phyloP scores from a whole-genome alignment of 2,329 filamentous ascomycete genomes.

The Alternaria dauci region DNA sequence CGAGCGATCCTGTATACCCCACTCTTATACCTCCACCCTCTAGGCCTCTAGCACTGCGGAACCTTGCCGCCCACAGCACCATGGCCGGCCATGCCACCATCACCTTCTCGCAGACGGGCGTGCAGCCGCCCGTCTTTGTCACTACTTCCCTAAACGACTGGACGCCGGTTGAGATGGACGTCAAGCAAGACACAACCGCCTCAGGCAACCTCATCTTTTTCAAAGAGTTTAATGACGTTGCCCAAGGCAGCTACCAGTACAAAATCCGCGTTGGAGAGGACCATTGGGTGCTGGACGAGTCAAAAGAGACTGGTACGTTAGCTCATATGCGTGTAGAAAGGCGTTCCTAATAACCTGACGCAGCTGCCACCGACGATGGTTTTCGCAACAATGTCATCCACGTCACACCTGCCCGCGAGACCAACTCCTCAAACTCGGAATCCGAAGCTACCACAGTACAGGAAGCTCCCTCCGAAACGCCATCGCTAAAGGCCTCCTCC shows the following conservation, averaged over 20 bases:
- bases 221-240: slow-evolving; percentile 63
- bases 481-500: background rate
- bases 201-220: slow-evolving; percentile 67
- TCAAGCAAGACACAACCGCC: slow-evolving; percentile 55
- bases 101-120: slow-evolving; percentile 67
- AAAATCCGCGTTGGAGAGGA: slow-evolving; percentile 74
- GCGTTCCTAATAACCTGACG: slow-evolving; percentile 25
- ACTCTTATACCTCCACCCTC: slow-evolving; percentile 1
- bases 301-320: slow-evolving; percentile 65
- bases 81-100: slow-evolving; percentile 60
- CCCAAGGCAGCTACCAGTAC: slow-evolving; percentile 72
- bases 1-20: slow-evolving; percentile 20
- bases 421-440: background rate
- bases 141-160: slow-evolving; percentile 76
- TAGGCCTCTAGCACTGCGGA: background rate
- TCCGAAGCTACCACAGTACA: slow-evolving; percentile 1
- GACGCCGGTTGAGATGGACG: slow-evolving; percentile 71
- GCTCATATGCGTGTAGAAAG: background rate
- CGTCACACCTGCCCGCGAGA: slow-evolving; percentile 32
- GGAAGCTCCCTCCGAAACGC: background rate
- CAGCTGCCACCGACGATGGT: slow-evolving; percentile 61
- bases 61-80: slow-evolving; percentile 8
- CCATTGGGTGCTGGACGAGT: slow-evolving; percentile 73
- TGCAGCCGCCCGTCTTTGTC: slow-evolving; percentile 73
- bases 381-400: slow-evolving; percentile 63